phyloP scores from a whole-genome alignment of 352 stramenopile genomes.

The Globisporangium carolinianum region DNA sequence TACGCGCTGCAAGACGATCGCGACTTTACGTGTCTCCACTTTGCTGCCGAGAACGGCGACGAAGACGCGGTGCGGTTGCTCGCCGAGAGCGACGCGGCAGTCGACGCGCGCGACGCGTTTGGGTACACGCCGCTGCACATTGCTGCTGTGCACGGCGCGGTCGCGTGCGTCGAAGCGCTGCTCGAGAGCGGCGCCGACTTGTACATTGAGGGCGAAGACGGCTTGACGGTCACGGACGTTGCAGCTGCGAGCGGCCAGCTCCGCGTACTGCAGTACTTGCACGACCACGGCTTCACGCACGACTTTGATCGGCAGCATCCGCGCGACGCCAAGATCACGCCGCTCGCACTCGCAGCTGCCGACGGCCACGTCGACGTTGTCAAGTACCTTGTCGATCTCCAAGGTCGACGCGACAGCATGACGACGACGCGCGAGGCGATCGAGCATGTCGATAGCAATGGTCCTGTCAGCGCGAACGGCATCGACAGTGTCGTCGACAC shows the following conservation, averaged over 20 bases:
- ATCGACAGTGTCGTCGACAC: neutral
- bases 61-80: slow-evolving; percentile 17
- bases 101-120: slow-evolving; percentile 14
- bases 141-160: slow-evolving; percentile 16
- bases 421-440: neutral
- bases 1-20: slow-evolving; percentile 11
- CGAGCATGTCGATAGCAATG: neutral
- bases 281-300: slow-evolving; percentile 13
- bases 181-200: slow-evolving; percentile 18
- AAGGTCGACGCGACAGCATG: slow-evolving; percentile 5
- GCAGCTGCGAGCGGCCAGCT: slow-evolving; percentile 13
- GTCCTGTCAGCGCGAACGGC: neutral
- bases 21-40: slow-evolving; percentile 18
- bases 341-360: slow-evolving; percentile 7
- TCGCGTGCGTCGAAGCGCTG: slow-evolving; percentile 12
- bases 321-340: slow-evolving; percentile 9
- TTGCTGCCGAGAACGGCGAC: slow-evolving; percentile 24
- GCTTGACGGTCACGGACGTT: slow-evolving; percentile 12
- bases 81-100: slow-evolving; percentile 13
- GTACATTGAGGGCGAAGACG: slow-evolving; percentile 3
- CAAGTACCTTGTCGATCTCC: slow-evolving; percentile 11
- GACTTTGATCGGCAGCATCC: slow-evolving; percentile 12
- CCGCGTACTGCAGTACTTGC: slow-evolving; percentile 13
- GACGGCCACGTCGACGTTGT: slow-evolving; percentile 7
- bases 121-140: slow-evolving; percentile 23